Evolutionary conservation across 805 yeast genomes (phyloP), one percentile per base, ranked within the genome.

Genomic region (Ogataea ramenticola): DNA sequence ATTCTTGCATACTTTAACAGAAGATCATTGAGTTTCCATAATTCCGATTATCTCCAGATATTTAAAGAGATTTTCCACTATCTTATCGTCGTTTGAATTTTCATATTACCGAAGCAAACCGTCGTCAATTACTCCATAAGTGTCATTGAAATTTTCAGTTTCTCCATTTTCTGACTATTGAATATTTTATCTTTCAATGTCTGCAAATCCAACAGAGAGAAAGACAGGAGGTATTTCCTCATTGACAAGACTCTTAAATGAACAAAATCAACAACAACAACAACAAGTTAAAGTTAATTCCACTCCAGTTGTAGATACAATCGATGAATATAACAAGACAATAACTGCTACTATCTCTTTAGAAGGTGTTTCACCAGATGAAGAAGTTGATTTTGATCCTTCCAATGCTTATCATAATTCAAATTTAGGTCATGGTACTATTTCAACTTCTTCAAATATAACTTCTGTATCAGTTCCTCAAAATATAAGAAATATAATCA

Each of bases 341-440:
- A 58, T 64, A 31, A 60, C 65, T 8, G 62, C 67, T 7, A 61
- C 68, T 2, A 56, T 62, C 3, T 59, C 66, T 11, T 48, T 62
- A 14, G 65, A 61, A 42, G 68, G 62, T 1, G 57, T 58, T 1
- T 60, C 67, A 4, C 62, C 65, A 1, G 61, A 56, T 16, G 60
- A 56, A 3, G 56, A 45, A 22, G 32, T 31, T 17, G 49, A 42
- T 20, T 31, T 32, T 39, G 32, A 26, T 12, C 8, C 34, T 11
- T 5, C 44, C 3, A 19, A 22, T 9, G 17, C 37, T 21, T 20
- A 12, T 17, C 37, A 21, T 14, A 19, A 46, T 4, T 47, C 47
- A 1, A 49, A 36, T 20, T 47, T 51, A 30, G 45, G 49, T 16
- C 34, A 8, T 14, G 6, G 14, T 22, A 24, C 7, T 24, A 24